phyloP scores from a whole-genome alignment of 2,329 filamentous ascomycete genomes.

The Clathrospora elynae region DNA sequence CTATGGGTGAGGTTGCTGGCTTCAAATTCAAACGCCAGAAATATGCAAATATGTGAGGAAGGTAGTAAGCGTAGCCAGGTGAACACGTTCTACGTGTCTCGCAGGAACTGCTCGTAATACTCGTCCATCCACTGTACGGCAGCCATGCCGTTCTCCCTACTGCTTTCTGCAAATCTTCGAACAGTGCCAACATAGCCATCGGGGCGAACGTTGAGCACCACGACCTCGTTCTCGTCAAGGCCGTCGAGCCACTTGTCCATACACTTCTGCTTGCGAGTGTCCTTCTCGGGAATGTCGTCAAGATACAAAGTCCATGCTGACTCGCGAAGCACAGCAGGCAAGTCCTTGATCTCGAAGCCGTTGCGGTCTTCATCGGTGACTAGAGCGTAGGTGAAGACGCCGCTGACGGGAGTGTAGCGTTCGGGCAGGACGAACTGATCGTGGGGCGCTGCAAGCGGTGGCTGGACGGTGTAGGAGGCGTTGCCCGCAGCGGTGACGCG shows the following conservation, averaged over 20 bases:
- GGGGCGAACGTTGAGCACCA: slow-evolving; percentile 70
- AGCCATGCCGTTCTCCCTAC: slow-evolving; percentile 35
- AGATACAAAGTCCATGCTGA: slow-evolving; percentile 75
- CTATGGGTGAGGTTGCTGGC: too few species aligned
- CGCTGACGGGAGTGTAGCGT: slow-evolving; percentile 70
- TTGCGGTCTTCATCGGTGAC: slow-evolving; percentile 69
- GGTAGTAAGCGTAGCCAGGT: neutral
- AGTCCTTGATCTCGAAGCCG: slow-evolving; percentile 67
- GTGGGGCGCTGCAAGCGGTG: slow-evolving; percentile 61
- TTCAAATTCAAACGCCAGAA: too few species aligned
- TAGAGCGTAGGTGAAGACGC: slow-evolving; percentile 67
- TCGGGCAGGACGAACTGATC: slow-evolving; percentile 71
- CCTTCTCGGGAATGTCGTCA: slow-evolving; percentile 65
- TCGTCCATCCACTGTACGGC: slow-evolving; percentile 56
- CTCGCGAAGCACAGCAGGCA: slow-evolving; percentile 66
- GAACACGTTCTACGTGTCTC: slow-evolving; percentile 26
- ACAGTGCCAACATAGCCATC: slow-evolving; percentile 76
- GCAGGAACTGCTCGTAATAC: slow-evolving; percentile 58
- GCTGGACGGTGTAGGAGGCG: slow-evolving; percentile 65
- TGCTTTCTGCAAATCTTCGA: slow-evolving; percentile 48
- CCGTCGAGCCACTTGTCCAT: slow-evolving; percentile 72
- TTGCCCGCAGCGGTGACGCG: slow-evolving; percentile 64
- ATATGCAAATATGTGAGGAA: too few species aligned
- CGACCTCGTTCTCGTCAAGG: slow-evolving; percentile 62
- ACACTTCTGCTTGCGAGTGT: slow-evolving; percentile 58